Evolutionary conservation across 805 yeast species (phyloP), one percentile per base, ranked within the genome.

Genomic region (Candida nemodendra): DNA sequence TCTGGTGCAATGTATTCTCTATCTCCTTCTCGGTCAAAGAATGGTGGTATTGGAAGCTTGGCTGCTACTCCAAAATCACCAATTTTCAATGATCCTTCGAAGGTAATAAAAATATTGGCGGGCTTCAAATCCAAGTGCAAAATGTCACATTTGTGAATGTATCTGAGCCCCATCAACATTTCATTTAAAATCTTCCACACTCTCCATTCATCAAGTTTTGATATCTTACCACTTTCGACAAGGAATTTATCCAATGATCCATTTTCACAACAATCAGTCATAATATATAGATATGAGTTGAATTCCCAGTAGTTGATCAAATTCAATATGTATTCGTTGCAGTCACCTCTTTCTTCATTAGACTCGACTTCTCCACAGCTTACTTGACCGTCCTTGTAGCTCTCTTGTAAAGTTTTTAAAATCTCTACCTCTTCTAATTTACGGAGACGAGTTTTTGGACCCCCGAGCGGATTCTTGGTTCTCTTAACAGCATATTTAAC

Each of bases 1-100:
- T 93, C 99, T 1, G 99, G 99, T 0, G 99, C 98, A 63, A 93
- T 93, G 62, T 93, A 93, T 59, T 91, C 96, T 36, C 98, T 72
- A 62, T 93, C 99, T 18, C 99, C 99, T 64, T 93, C 99, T 49
- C 95, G 76, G 62, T 93, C 99, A 53, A 87, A 81, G 47, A 67
- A 78, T 29, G 71, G 72, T 32, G 76, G 76, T 14, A 81, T 79
- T 0, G 98, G 98, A 36, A 79, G 66, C 48, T 76, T 78, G 3
- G 95, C 77, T 5, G 97, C 95, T 71, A 93, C 78, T 7, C 99
- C 99, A 68, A 93, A 93, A 64, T 93, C 99, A 14, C 96, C 99
- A 55, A 93, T 84, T 66, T 91, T 93, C 52, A 93, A 72, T 21
- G 80, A 77, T 19, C 99, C 99, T 58, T 93, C 98, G 64, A 93